Evolutionary conservation across 371 early-diverging fungal species (phyloP).

Genomic region (Mucor indicus): DNA sequence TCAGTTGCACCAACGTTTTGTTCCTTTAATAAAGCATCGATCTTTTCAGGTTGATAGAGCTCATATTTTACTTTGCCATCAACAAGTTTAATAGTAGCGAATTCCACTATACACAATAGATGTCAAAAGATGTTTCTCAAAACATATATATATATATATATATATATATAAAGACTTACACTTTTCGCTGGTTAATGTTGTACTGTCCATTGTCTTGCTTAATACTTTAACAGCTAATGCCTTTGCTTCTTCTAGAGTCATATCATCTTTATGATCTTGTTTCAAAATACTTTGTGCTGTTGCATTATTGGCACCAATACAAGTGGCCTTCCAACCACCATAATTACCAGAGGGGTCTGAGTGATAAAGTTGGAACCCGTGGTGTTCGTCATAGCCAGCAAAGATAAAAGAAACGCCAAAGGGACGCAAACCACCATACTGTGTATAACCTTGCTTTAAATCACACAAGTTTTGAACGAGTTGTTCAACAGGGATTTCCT

Average conservation of each 20-base stretch:
- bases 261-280: slow-evolving; percentile 91
- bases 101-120: slow-evolving; percentile 64
- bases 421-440: slow-evolving; percentile 97
- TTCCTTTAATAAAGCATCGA: slow-evolving; percentile 74
- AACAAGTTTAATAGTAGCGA: slow-evolving; percentile 68
- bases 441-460: slow-evolving; percentile 98
- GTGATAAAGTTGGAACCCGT: slow-evolving; percentile 96
- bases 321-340: slow-evolving; percentile 97
- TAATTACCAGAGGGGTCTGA: slow-evolving; percentile 99
- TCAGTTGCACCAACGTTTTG: slow-evolving; percentile 50
- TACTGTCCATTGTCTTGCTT: slow-evolving; percentile 94
- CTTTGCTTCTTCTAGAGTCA: slow-evolving; percentile 86
- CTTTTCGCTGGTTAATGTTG: slow-evolving; percentile 87
- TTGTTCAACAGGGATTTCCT: slow-evolving; percentile 90
- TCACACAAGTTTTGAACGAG: slow-evolving; percentile 95
- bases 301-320: slow-evolving; percentile 94
- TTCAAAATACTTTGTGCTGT: slow-evolving; percentile 91
- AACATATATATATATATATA: background rate
- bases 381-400: slow-evolving; percentile 90
- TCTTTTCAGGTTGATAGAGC: slow-evolving; percentile 67
- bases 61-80: slow-evolving; percentile 60
- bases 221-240: slow-evolving; percentile 89
- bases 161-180: slow-evolving; percentile 53
- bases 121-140: background rate
- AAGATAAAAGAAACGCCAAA: slow-evolving; percentile 99